Base-by-base conservation (phyloP, 2,329 filamentous ascomycete genomes). In the Thelonectria olida region DNA sequence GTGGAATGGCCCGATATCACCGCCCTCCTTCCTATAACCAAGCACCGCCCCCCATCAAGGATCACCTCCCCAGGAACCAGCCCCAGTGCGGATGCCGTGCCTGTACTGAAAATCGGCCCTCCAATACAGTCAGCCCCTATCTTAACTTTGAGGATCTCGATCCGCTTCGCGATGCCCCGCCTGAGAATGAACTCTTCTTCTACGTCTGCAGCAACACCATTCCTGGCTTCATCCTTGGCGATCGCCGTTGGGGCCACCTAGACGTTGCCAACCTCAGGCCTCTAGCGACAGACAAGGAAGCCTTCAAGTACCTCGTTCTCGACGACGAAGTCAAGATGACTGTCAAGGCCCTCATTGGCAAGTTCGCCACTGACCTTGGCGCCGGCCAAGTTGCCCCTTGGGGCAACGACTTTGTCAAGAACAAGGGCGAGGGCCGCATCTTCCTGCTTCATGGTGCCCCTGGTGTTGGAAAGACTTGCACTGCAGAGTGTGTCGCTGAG, bases 401-500 rank as follows among this genome's bases (percentile, higher is more conserved):
- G 82, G 61, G 79, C 65, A 74, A 74, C 57, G 81, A 83, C 62
- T 81, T 83, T 54, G 75, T 84, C 65, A 79, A 79, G 72, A 82
- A 82, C 70, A 84, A 84, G 70, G 82, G 82, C 31, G 79, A 82
- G 54, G 81, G 81, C 5, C 77, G 80, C 42, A 82, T 83, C 66
- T 82, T 84, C 71, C 74, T 85, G 13, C 78, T 85, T 1, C 82
- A 85, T 62, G 82, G 83, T 15, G 78, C 79, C 8, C 84, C 84
- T 1, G 85, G 83, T n/a, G 82, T 85, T 1, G 85, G 84, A 58
- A 87, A 87, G 74, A 87, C 84, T 0, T 82, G 83, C 69, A 87
- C 84, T 2, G 84, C 83, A 12, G 84, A 87, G 71, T 83, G 82
- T 39, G 78, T 85, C 3, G 82, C 84, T 6, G 83, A 86, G 72